Evolutionary conservation across 2,329 filamentous ascomycete species (phyloP).

Genomic region (Neobulgaria alba): DNA sequence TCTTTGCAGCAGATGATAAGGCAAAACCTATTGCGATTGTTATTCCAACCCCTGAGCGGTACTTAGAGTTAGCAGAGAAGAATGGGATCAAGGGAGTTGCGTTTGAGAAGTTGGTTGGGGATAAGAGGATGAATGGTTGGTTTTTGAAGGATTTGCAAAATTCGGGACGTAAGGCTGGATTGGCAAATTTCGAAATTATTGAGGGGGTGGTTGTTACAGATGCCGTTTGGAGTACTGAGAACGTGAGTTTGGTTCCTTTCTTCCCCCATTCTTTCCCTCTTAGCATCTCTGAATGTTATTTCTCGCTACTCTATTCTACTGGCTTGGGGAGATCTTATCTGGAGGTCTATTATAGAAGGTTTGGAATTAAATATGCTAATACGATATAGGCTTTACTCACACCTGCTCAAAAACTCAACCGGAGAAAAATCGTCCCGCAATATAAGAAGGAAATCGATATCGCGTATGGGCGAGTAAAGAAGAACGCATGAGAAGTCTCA

Average conservation of each 20-base stretch:
- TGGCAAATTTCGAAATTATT: slow-evolving; percentile 65
- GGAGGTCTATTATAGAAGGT: no score
- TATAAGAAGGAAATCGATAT: slow-evolving; percentile 51
- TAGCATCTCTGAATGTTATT: no score
- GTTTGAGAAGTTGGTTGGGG: slow-evolving; percentile 56
- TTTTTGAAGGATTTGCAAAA: slow-evolving; percentile 61
- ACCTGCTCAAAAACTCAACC: slow-evolving; percentile 65
- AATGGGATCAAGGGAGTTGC: slow-evolving; percentile 55
- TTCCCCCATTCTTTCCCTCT: no score
- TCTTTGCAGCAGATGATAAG: slow-evolving; percentile 69
- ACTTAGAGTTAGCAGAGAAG: slow-evolving; percentile 50
- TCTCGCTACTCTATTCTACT: no score
- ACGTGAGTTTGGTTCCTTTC: slow-evolving; percentile 50
- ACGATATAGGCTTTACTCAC: slow-evolving; percentile 51
- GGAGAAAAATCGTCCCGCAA: slow-evolving; percentile 55
- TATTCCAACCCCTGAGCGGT: slow-evolving; percentile 54
- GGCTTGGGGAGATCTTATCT: no score
- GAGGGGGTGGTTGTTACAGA: slow-evolving; percentile 69
- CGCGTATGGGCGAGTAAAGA: no score
- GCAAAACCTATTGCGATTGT: slow-evolving; percentile 78
- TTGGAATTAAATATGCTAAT: slow-evolving; percentile 31
- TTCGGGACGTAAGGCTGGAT: slow-evolving; percentile 55
- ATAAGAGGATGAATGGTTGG: slow-evolving; percentile 53
- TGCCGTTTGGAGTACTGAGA: slow-evolving; percentile 81
- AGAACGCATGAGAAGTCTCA: no score